Evolutionary conservation across 495 filamentous ascomycete species (phyloP).

Genomic region (Hypoxylon crocopeplum): DNA sequence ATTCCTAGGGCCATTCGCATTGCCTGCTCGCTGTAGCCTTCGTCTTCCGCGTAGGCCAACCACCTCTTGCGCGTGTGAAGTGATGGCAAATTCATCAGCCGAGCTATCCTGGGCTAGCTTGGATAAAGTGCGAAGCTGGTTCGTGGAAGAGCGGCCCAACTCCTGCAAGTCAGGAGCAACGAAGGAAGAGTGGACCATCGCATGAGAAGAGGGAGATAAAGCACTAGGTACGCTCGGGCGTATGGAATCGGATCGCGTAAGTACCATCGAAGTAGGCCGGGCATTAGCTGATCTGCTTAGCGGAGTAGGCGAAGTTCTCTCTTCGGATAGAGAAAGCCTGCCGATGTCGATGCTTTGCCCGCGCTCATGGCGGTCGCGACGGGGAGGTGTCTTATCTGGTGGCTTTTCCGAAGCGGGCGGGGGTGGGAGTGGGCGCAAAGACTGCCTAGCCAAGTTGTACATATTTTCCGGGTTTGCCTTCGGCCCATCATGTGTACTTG

Average conservation of each 20-base stretch:
- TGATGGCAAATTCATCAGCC: conserved; percentile 79
- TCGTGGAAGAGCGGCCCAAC: conserved; percentile 82
- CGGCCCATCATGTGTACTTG: conserved; percentile 47
- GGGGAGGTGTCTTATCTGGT: conserved; percentile 34
- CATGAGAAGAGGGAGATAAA: conserved; percentile 43
- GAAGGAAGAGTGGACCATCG: conserved; percentile 49
- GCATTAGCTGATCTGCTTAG: conserved; percentile 49
- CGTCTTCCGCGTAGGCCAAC: conserved; percentile 84
- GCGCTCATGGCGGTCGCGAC: conserved; percentile 48
- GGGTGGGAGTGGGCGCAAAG: conserved; percentile 78
- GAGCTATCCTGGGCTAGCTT: conserved; percentile 78
- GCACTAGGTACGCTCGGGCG: conserved; percentile 40
- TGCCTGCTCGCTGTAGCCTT: conserved; percentile 76
- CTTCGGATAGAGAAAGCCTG: conserved; percentile 50
- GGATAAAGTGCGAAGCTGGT: conserved; percentile 87
- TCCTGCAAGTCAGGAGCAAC: conserved; percentile 75
- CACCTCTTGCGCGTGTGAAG: conserved; percentile 77
- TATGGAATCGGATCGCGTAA: conserved; percentile 59
- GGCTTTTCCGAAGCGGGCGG: conserved; percentile 61
- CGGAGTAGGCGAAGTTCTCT: conserved; percentile 46
- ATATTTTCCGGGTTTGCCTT: conserved; percentile 59
- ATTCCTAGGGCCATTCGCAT: conserved; percentile 50
- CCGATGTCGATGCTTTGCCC: conserved; percentile 61
- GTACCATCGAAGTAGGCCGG: conserved; percentile 61
- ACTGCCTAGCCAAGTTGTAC: conserved; percentile 77